phyloP scores from a whole-genome alignment of 169 alveolate species.

The Eimeria sp. region DNA sequence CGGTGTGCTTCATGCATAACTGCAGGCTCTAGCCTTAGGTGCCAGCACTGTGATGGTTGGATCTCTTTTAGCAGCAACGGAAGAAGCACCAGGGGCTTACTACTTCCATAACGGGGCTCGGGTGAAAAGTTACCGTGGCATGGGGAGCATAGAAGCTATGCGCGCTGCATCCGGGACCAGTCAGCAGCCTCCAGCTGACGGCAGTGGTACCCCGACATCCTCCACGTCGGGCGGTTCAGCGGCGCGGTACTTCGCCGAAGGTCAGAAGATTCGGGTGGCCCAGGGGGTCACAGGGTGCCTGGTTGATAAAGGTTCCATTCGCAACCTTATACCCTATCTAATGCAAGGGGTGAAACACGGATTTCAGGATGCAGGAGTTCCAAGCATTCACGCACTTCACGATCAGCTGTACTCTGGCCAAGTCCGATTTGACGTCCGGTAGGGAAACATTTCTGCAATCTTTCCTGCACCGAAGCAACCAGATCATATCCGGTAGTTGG shows the following conservation, averaged over 20 bases:
- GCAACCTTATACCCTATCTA: slow-evolving; percentile 91
- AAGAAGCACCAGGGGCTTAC: slow-evolving; percentile 97
- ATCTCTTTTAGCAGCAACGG: slow-evolving; percentile 96
- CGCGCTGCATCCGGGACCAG: slow-evolving; percentile 67
- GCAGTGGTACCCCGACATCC: slow-evolving; percentile 32
- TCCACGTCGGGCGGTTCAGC: slow-evolving; percentile 79
- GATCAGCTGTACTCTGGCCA: slow-evolving; percentile 68
- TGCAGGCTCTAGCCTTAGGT: slow-evolving; percentile 94
- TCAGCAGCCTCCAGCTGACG: slow-evolving; percentile 33
- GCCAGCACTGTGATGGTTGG: slow-evolving; percentile 97
- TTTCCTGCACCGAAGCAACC: background rate
- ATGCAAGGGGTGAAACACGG: slow-evolving; percentile 88
- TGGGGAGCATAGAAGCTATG: slow-evolving; percentile 89
- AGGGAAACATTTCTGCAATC: background rate
- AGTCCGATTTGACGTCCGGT: slow-evolving; percentile 83
- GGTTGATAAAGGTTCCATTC: slow-evolving; percentile 93
- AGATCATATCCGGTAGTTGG: background rate
- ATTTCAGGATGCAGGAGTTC: slow-evolving; percentile 83
- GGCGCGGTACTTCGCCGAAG: slow-evolving; percentile 88
- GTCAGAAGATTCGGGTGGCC: slow-evolving; percentile 88
- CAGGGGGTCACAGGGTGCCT: slow-evolving; percentile 95
- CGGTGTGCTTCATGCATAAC: background rate
- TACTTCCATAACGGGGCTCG: slow-evolving; percentile 93
- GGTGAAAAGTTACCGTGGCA: slow-evolving; percentile 89
- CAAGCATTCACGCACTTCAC: slow-evolving; percentile 73